These are phyloP conservation scores for Aspergillus sp. DNA, from an alignment of 2,329 filamentous ascomycete species.

Conservation along the genomic window DNA sequence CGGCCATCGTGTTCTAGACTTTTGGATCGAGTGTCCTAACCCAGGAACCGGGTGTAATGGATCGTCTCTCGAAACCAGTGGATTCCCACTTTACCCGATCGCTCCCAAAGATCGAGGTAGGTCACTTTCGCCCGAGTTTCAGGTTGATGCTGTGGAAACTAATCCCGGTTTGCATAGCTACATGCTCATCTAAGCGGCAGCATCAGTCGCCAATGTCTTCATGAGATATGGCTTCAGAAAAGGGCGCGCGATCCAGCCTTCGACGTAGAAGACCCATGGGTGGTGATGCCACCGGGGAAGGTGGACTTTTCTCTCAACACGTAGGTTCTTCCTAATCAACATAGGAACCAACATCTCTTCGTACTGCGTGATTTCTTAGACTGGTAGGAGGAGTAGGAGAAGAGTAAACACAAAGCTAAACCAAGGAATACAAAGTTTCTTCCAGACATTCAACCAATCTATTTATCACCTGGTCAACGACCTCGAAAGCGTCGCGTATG, in stretches of 20 bases:
- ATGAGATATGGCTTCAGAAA: slow-evolving; percentile 69
- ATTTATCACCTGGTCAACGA: slow-evolving; percentile 75
- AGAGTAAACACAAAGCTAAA: not conserved
- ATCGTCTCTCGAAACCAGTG: slow-evolving; percentile 24
- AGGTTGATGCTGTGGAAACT: not conserved
- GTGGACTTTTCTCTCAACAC: slow-evolving; percentile 69
- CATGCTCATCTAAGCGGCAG: slow-evolving; percentile 80
- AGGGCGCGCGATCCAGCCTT: slow-evolving; percentile 52
- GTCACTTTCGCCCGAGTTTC: not conserved
- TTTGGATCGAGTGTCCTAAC: not conserved
- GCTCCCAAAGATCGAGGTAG: slow-evolving; percentile 40
- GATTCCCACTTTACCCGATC: slow-evolving; percentile 30
- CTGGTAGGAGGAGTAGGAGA: not conserved
- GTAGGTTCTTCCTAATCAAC: slow-evolving; percentile 45
- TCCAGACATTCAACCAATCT: slow-evolving; percentile 74
- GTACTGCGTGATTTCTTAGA: not conserved
- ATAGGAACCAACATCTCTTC: not conserved
- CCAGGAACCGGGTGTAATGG: slow-evolving; percentile 19
- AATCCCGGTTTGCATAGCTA: slow-evolving; percentile 50
- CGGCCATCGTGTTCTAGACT: not conserved
- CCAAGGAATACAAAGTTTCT: slow-evolving; percentile 59
- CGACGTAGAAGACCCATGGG: slow-evolving; percentile 64
- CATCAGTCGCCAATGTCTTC: slow-evolving; percentile 70
- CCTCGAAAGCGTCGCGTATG: slow-evolving; percentile 56
- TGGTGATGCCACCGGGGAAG: slow-evolving; percentile 69